Evolutionary conservation across 31 red algal genomes (phyloP), one percentile per base, ranked within the genome.

Genomic region (Asparagopsis taxiformis): DNA sequence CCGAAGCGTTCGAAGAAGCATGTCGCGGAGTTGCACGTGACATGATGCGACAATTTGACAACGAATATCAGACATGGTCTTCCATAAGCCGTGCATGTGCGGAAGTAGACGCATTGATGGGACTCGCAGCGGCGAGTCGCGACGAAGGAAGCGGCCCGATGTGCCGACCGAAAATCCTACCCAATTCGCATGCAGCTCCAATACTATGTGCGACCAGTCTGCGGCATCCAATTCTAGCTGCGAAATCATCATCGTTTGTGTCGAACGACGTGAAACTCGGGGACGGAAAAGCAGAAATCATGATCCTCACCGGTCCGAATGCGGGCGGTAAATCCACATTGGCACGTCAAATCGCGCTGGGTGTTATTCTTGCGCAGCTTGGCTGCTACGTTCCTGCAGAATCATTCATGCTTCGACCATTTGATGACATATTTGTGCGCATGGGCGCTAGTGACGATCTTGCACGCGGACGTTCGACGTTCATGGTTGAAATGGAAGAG

Each of bases 401-500:
- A 29, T 49, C 37, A 0, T 63, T 75, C 13, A 35, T 51, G 5
- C 24, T 95, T n/a, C 28, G 73, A 8, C 79, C 85, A 17, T 63
- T 92, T 71, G 70, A 90, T n/a, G 59, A 80, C 43, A 88, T 99
- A 36, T 99, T 95, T 39, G 82, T 86, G 0, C 65, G 97, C 3
- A 78, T 95, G 62, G 97, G 97, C 9, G 91, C 97, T 20, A 64
- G 55, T 31, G 97, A 99, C 62, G 64, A 84, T 39, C 58, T 99
- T 51, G 85, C 77, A 0, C 53, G 84, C 15, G 97, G 91, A 15
- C 73, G 82, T 29, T 91, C 85, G 22, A 99, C 97, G 13, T 99
- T 99, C 52, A 90, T 95, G 81, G 91, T 99, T 35, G 97, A 99
- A 79, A 90, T 99, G 85, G 66, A 75, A 52, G 97, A 99, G 51